Base-by-base conservation (phyloP, 305 asterid genomes). In the Fraxinus sp. region DNA sequence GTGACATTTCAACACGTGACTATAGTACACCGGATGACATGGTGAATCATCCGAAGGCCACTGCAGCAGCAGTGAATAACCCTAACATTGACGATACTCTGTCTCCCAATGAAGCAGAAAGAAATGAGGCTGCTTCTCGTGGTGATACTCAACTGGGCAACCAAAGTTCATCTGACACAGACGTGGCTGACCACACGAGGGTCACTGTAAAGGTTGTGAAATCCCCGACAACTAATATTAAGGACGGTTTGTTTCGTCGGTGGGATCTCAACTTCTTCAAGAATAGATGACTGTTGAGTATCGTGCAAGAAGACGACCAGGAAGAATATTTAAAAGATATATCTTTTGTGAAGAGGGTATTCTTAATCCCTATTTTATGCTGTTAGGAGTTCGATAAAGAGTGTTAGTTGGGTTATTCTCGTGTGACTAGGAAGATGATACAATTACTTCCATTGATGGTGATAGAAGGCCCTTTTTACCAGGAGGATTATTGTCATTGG, bases 231-330 rank as follows among this genome's bases (percentile, higher is more conserved):
- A 83, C 82, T 72, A 93, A 90, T 80, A 87, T 91, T 83, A 86
- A 91, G 86, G 98, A 94, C 62, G 97, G 98, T 79, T 83, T 94
- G 77, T 78, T 90, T 52, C 97, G 97, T 22, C 94, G 98, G 24
- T 94, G 98, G 98, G 98, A 95, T 89, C 87, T 92, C 82, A 92
- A 87, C 84, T 91, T 90, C 89, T 95, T 95, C 88, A 78, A 92
- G 77, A 89, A 85, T 89, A 91, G 88, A 89, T 94, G 86, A 94
- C 80, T 57, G 18, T 82, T 24, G 66, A 33, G 57, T 74, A 26
- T 44, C 32, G 22, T 41, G 77, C 71, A 68, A 49, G 76, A 22
- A 49, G n/a, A 4, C 37, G n/a, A 68, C 74, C 18, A 10, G 74
- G 72, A 62, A 62, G 11, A 8, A 22, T 62, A 22, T 62, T 20